Evolutionary conservation across 768 basidiomycete genomes (phyloP).

Genomic region (Phanerochaete carnosa): DNA sequence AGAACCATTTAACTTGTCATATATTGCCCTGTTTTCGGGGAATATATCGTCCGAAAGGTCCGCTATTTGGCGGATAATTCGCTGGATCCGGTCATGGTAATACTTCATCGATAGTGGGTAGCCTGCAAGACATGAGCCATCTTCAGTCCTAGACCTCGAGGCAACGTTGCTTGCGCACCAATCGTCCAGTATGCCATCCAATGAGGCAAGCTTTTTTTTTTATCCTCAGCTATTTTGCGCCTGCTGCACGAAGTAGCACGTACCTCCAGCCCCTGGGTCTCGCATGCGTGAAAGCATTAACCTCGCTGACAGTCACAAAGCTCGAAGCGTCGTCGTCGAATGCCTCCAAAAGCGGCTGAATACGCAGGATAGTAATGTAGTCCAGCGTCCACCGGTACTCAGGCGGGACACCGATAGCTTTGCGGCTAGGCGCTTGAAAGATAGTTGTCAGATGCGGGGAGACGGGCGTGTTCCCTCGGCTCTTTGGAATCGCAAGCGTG

Average conservation of each 20-base stretch:
- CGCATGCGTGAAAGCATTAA: conserved; percentile 19
- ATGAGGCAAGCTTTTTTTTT: conserved; percentile 1
- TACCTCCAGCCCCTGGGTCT: conserved; percentile 20
- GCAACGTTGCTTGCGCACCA: conserved; percentile 7
- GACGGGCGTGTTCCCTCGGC: neutral
- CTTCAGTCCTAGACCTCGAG: neutral
- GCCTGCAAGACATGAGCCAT: conserved; percentile 1
- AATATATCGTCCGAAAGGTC: neutral
- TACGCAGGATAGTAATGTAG: conserved; percentile 16
- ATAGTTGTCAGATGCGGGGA: neutral
- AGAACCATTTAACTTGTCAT: neutral
- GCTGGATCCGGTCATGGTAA: conserved; percentile 16
- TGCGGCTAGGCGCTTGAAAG: neutral
- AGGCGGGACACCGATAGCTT: neutral
- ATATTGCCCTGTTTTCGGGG: conserved; percentile 3
- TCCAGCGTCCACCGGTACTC: conserved; percentile 23
- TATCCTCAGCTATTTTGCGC: neutral
- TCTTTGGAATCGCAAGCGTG: neutral
- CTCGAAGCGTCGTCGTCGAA: conserved; percentile 21
- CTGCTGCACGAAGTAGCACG: neutral
- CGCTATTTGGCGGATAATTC: conserved; percentile 6
- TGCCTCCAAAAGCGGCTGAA: conserved; percentile 19
- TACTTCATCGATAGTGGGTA: conserved; percentile 14
- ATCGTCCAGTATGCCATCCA: conserved; percentile 22
- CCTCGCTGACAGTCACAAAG: conserved; percentile 20